Conservation (phyloP, 495 filamentous ascomycete genomes). For the Hyaloscypha bicolor region DNA sequence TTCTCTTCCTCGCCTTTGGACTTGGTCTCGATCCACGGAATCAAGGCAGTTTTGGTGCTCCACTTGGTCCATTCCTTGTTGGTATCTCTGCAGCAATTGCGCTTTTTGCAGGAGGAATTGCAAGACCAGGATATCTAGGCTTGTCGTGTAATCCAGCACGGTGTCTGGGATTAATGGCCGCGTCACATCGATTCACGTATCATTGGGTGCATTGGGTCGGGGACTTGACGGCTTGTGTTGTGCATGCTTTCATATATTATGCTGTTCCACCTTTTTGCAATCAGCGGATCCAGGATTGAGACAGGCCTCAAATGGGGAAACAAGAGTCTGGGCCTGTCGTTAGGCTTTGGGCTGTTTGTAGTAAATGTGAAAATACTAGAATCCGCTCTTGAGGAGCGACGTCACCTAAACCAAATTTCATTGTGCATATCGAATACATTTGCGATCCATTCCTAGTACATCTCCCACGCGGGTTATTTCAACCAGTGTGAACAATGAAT, state of each 20-base stretch:
- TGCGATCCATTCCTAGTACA: no score
- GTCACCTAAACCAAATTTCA: no score
- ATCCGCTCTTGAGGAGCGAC: no score
- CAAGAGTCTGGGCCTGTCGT: no score
- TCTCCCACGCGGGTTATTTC: no score
- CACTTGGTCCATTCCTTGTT: slow-evolving; percentile 46
- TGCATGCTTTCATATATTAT: slow-evolving; percentile 16
- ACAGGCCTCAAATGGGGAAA: no score
- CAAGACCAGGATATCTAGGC: slow-evolving; percentile 39
- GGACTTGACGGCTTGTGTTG: slow-evolving; percentile 29
- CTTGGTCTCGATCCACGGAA: slow-evolving; percentile 52
- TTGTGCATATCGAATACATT: no score
- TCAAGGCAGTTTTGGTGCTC: slow-evolving; percentile 44
- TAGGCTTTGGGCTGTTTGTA: no score
- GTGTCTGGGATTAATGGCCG: slow-evolving; percentile 19
- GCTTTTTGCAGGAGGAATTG: slow-evolving; percentile 43
- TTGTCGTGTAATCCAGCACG: slow-evolving; percentile 19
- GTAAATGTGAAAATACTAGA: no score
- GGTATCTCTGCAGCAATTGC: slow-evolving; percentile 44
- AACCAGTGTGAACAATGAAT: no score
- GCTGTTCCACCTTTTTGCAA: slow-evolving; percentile 13
- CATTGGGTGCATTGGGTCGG: slow-evolving; percentile 22
- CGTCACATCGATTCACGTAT: slow-evolving; percentile 13
- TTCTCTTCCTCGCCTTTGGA: slow-evolving; percentile 39
- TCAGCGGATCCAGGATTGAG: slow-evolving; percentile 13